Evolutionary conservation across 768 basidiomycete species (phyloP), one percentile per base, ranked within the genome.

Genomic region (Leucosporidium scottii): DNA sequence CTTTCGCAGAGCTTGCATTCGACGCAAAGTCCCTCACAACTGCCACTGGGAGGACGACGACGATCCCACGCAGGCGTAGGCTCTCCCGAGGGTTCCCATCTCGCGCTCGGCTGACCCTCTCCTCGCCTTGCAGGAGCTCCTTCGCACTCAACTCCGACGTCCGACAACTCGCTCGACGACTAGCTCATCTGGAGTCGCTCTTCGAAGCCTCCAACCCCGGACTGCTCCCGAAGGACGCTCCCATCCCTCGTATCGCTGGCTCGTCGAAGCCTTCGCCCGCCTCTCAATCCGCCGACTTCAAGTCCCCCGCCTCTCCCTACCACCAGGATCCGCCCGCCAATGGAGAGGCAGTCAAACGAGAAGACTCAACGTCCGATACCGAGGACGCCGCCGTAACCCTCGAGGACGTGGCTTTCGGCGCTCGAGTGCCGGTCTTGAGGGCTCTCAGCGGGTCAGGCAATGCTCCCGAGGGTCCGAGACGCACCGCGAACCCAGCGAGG

Each of bases 331-430:
- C 27, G 7, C 53, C 28, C 53, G 27, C 39, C 39, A 44, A 44
- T 13, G 39, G 28, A 1, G 53, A 54, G 17, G 3, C 53, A 7
- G 28, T 25, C 27, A 54, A 27, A 21, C 53, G 18, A 28, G 55
- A 57, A 25, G 55, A 57, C 55, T 31, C 48, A 55, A 56, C 17
- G 65, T 66, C 63, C 4, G 72, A 73, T 6, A 73, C 72, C 4
- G 72, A 73, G 25, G 66, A 67, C 10, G 72, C 72, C 1, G 72
- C 66, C 18, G 61, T 55, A 15, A 62, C 69, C 17, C 25, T 70
- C 34, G 72, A 73, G 54, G 72, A 70, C 39, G 64, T 63, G 28
- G 69, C 72, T 1, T 73, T 73, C 49, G 68, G 58, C 0, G 68
- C 68, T 23, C 34, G 68, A 1, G 72, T 73, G 3, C 65, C 68